Percentiles rank a stretch among this genome's conserved stretches.
Evolutionary conservation across 1,284 basidiomycete species (phyloP).

Genomic region (Puccinia hordei): DNA sequence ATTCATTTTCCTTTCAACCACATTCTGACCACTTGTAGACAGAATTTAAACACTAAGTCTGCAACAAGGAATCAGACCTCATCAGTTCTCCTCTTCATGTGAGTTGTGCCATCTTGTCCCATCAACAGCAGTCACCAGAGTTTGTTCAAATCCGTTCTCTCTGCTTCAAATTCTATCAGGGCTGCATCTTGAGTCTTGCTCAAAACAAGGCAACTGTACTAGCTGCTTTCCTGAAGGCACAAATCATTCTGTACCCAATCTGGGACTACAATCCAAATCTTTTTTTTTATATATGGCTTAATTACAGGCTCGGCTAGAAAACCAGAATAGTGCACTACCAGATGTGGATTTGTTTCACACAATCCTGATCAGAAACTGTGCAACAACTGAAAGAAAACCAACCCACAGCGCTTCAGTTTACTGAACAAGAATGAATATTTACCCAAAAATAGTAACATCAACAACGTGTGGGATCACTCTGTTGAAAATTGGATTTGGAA

Average conservation of each 20-base stretch:
- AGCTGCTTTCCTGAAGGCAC: background rate
- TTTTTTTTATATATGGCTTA: background rate
- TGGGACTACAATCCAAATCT: constrained; percentile 4
- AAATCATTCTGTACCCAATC: background rate
- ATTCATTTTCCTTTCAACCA: too few relatives aligned
- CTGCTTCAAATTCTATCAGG: too few relatives aligned
- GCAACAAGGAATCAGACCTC: too few relatives aligned
- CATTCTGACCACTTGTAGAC: too few relatives aligned
- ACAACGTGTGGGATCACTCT: background rate
- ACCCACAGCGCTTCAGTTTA: background rate
- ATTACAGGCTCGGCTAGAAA: too few relatives aligned
- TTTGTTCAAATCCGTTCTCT: too few relatives aligned
- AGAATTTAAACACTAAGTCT: too few relatives aligned
- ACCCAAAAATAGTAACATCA: background rate
- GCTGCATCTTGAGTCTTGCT: constrained; percentile 1
- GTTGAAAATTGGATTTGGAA: background rate
- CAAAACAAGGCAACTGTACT: background rate
- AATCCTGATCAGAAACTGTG: background rate
- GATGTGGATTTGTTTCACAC: background rate
- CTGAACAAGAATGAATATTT: background rate
- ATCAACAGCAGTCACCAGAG: too few relatives aligned
- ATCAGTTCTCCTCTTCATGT: too few relatives aligned
- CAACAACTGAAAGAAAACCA: background rate
- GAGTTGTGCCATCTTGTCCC: too few relatives aligned
- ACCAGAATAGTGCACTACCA: background rate